Evolutionary conservation across 2,329 filamentous ascomycete genomes (phyloP).

Genomic region (Colletotrichum limetticola): DNA sequence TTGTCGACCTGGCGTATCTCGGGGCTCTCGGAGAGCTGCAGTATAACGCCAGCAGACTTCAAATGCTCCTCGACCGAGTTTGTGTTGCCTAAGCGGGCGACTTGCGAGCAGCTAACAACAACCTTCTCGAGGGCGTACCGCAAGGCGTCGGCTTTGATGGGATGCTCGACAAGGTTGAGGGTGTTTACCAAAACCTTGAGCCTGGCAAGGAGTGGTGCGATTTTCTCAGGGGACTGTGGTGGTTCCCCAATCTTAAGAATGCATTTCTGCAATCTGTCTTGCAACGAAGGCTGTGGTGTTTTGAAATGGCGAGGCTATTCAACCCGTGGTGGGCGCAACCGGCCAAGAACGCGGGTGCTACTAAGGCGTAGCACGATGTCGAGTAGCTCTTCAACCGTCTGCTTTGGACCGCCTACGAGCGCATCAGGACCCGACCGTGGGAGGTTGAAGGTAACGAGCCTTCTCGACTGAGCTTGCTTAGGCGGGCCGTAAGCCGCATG

Average conservation of each 20-base stretch:
- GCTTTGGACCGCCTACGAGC: not conserved
- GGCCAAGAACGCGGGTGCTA: not conserved
- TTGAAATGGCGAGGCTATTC: not conserved
- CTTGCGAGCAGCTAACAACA: no score
- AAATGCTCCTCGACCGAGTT: no score
- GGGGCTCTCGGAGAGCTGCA: no score
- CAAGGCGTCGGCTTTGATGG: no score
- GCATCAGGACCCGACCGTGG: not conserved
- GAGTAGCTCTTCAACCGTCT: not conserved
- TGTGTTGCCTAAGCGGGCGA: no score
- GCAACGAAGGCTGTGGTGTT: not conserved
- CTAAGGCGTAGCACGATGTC: slow-evolving; percentile 1
- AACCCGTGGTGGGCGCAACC: not conserved
- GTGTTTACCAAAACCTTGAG: not conserved
- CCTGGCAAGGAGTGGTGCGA: not conserved
- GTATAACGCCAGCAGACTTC: no score
- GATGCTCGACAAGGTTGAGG: not conserved
- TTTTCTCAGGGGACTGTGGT: not conserved
- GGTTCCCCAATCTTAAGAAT: not conserved
- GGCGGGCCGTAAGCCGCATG: no score
- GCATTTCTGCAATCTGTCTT: not conserved
- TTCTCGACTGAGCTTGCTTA: no score
- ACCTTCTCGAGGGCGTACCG: no score
- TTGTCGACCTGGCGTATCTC: no score
- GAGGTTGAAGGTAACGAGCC: not conserved